These are phyloP conservation scores for Vickermania ingenoplastis DNA, from an alignment of 208 protist species.

Conservation along the genomic window DNA sequence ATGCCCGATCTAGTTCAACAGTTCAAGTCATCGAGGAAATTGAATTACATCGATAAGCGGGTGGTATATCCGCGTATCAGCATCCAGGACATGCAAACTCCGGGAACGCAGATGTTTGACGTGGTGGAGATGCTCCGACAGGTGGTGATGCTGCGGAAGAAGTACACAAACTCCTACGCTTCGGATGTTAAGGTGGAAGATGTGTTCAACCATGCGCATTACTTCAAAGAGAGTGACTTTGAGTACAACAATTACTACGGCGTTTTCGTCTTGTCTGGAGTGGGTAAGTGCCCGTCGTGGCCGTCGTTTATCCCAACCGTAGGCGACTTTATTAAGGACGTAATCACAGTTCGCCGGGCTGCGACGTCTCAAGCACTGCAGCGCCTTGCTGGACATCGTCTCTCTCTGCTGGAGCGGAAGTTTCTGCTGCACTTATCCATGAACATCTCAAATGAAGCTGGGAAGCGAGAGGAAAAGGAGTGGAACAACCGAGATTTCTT, in stretches of 20 bases:
- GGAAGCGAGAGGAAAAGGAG: conserved; percentile 68
- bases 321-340: conserved; percentile 78
- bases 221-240: conserved; percentile 76
- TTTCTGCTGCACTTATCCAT: conserved; percentile 90
- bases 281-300: conserved; percentile 63
- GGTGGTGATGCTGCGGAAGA: conserved; percentile 55
- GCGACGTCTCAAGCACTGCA: conserved; percentile 53
- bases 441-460: conserved; percentile 84
- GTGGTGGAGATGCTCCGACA: conserved; percentile 51
- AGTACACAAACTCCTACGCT: conserved; percentile 47
- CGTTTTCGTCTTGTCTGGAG: conserved; percentile 66
- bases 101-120: conserved; percentile 13
- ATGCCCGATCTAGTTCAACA: conserved; percentile 40
- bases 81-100: conserved; percentile 24
- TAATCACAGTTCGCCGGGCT: conserved; percentile 48
- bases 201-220: conserved; percentile 62
- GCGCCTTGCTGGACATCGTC: conserved; percentile 74
- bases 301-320: conserved; percentile 65
- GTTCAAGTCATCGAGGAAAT: conserved; percentile 24
- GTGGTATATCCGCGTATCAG: conserved; percentile 75
- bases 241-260: conserved; percentile 89
- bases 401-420: conserved; percentile 87
- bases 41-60: conserved; percentile 72
- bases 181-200: conserved; percentile 71
- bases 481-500: conserved; percentile 89